Evolutionary conservation across 2,329 filamentous ascomycete genomes (phyloP).

Genomic region (Colletotrichum salicis): DNA sequence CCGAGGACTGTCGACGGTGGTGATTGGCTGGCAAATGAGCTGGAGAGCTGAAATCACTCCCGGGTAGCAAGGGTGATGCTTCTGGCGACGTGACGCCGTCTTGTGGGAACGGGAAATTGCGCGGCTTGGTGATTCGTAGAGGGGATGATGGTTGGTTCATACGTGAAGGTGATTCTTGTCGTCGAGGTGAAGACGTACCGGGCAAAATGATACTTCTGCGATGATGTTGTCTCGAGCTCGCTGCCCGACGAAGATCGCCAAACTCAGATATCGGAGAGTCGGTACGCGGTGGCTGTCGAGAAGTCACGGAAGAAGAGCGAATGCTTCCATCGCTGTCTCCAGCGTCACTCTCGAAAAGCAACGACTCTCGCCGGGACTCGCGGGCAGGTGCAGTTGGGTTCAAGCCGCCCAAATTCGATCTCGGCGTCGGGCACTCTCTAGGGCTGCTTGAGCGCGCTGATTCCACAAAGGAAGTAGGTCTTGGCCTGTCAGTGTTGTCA

Average conservation of each 20-base stretch:
- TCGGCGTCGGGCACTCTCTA: conserved; percentile 88
- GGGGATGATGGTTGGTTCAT: conserved; percentile 82
- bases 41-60: conserved; percentile 84
- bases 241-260: conserved; percentile 77
- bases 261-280: conserved; percentile 94
- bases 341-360: conserved; percentile 84
- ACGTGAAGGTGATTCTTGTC: conserved; percentile 90
- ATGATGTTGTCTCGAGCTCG: conserved; percentile 84
- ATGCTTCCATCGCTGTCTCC: conserved; percentile 90
- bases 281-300: conserved; percentile 74
- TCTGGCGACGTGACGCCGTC: conserved; percentile 84
- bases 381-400: conserved; percentile 68
- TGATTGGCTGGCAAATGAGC: conserved; percentile 70
- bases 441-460: conserved; percentile 92
- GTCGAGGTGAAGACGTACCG: conserved; percentile 79
- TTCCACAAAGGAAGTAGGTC: conserved; percentile 63
- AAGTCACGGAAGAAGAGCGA: conserved; percentile 80
- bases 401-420: conserved; percentile 75
- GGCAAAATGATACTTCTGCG: conserved; percentile 87
- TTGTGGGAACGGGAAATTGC: conserved; percentile 66
- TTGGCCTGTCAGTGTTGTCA: conserved; percentile 63
- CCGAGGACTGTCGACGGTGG: conserved; percentile 91
- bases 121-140: conserved; percentile 84
- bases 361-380: conserved; percentile 78
- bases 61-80: conserved; percentile 85